Conservation (phyloP, 179 eudicot genomes). For the Vitellaria paradoxa region DNA sequence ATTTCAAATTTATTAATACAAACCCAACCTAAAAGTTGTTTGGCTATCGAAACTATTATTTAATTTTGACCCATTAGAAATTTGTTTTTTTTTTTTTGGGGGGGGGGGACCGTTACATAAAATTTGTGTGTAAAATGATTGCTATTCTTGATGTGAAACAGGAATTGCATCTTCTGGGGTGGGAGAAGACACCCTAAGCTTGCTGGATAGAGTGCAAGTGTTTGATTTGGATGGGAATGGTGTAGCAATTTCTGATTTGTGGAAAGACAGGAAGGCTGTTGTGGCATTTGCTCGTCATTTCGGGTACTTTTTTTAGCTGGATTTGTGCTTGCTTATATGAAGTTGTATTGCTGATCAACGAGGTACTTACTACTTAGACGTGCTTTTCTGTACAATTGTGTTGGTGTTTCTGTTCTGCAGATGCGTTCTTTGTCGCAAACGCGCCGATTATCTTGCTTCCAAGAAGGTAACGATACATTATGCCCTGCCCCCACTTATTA, state of each 20-base stretch:
- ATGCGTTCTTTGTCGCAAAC: constrained; percentile 90
- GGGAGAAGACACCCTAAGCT: constrained; percentile 27
- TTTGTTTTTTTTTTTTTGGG: no score
- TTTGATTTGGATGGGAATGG: constrained; percentile 72
- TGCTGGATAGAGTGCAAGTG: constrained; percentile 59
- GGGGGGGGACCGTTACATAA: no score
- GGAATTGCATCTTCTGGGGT: constrained; percentile 43
- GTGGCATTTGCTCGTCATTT: constrained; percentile 98
- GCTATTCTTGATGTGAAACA: constrained; percentile 20
- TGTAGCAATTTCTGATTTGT: constrained; percentile 68
- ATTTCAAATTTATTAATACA: no score
- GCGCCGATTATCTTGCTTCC: constrained; percentile 90
- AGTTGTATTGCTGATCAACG: background rate
- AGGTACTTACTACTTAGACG: no score
- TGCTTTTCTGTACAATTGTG: background rate
- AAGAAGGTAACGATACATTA: constrained; percentile 53
- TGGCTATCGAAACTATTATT: no score
- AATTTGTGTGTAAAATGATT: background rate
- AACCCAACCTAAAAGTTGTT: no score
- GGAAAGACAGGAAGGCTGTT: constrained; percentile 91
- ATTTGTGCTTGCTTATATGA: background rate
- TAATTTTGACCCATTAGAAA: no score
- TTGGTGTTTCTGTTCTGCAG: constrained; percentile 31
- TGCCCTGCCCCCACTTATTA: background rate
- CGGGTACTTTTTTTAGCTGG: constrained; percentile 41